Evolutionary conservation across 2,329 filamentous ascomycete genomes (phyloP), one percentile per base, ranked within the genome.

Genomic region (Sordariomycetes sp.): DNA sequence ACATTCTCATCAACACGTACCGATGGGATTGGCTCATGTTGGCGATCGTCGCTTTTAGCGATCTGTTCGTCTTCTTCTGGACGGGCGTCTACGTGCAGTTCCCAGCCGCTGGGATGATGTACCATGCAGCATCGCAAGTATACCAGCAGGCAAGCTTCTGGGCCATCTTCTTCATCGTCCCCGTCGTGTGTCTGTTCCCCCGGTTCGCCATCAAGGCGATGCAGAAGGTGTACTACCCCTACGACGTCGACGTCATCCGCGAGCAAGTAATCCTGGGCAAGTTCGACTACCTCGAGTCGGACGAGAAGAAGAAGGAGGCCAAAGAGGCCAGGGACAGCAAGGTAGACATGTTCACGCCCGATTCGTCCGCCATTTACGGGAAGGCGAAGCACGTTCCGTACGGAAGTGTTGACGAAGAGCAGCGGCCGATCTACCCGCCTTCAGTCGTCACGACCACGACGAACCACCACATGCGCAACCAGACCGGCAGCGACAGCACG

Each of bases 1-100:
- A 97, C 75, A 90, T 99, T 64, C 77, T 99, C 63, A 85, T 97
- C 75, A 99, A 99, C 73, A 95, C 89, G 1, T 97, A 96, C 72
- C 85, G 93, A 61, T 99, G 94, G 94, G 94, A 99, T 71, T 99
- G 93, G 93, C 78, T 99, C 66, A 95, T 95, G 74, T 73, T 92
- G 24, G 76, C 96, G 60, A 87, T 97, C 61, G 87, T 95, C 56
- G 73, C 74, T 25, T 81, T 97, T 70, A 96, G 91, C 73, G 88
- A 88, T 61, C 70, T 97, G 34, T 82, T 97, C 65, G 83, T 97
- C 67, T 99, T 91, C 78, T 88, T 96, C 75, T 97, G 94, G 91
- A 97, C 94, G 6, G 94, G 91, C 34, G 80, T 96, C 43, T 99
- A 95, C 74, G 74, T 80, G 0, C 71, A 78, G 3, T 74, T 75